Base-by-base conservation (phyloP, 495 filamentous ascomycete species). In the Neurospora pannonica region DNA sequence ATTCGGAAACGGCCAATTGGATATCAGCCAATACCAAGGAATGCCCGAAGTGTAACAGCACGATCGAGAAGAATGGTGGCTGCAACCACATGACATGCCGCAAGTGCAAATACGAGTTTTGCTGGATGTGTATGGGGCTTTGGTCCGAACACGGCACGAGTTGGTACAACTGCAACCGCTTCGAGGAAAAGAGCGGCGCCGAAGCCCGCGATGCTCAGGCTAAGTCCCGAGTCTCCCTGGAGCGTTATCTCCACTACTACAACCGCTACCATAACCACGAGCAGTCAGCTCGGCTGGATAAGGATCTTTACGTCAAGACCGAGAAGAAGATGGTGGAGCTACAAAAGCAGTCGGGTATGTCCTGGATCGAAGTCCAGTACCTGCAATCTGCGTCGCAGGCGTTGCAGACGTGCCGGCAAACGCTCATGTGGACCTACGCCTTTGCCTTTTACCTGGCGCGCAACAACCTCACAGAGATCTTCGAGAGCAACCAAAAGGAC, bases 61-160 rank as follows among this genome's bases (percentile, higher is more conserved):
- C 97, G 1, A 99, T 99, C 70, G 96, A 99, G 85, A 99, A 99
- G 87, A 99, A 99, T 76, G 96, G 96, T 21, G 96, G 96, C 6
- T 99, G 96, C 84, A 99, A 99, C 86, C 96, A 99, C 80, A 99
- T 99, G 96, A 99, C 96, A 0, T 99, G 96, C 82, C 89, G 96
- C 67, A 99, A 99, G 83, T 99, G 96, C 86, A 95, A 96, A 78
- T 92, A 98, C 80, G 96, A 99, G 81, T 99, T 99, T 79, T 99
- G 96, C 85, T 99, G 96, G 96, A 98, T 99, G 90, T 99, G 96
- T 82, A 99, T 99, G 96, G 96, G 96, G 1, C 85, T 97, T 10
- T 99, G 96, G 96, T 94, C 94, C 2, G 96, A 99, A 81, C 96
- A 99, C 79, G 96, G 96, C 73, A 98, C 96, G n/a, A 97, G 94